Percentiles rank a stretch among this genome's conserved stretches.
Evolutionary conservation across 495 filamentous ascomycete genomes (phyloP).

Genomic region (Aspergillus coremiiformis): DNA sequence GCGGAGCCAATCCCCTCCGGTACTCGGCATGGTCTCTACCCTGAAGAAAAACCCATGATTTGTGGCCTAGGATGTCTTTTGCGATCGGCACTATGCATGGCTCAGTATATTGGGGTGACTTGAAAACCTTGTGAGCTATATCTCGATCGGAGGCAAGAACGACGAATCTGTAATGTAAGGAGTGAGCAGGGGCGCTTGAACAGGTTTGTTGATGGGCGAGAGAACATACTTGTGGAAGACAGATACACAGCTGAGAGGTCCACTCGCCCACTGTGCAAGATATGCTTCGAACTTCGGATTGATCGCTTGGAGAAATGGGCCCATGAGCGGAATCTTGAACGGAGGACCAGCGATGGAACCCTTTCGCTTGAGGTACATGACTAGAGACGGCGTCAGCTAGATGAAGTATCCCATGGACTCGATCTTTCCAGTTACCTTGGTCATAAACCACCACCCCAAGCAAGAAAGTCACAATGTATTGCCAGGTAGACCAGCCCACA

Average conservation of each 20-base stretch:
- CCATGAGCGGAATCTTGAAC: slow-evolving; percentile 83
- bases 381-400: slow-evolving; percentile 37
- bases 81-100: slow-evolving; percentile 90
- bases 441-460: slow-evolving; percentile 26
- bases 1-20: slow-evolving; percentile 78
- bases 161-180: slow-evolving; percentile 59
- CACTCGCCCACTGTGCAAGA: slow-evolving; percentile 76
- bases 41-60: slow-evolving; percentile 91
- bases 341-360: slow-evolving; percentile 71
- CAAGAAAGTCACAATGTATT: slow-evolving; percentile 21
- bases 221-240: slow-evolving; percentile 85
- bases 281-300: slow-evolving; percentile 82
- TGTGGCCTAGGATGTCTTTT: slow-evolving; percentile 76
- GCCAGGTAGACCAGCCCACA: slow-evolving; percentile 19
- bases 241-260: slow-evolving; percentile 82
- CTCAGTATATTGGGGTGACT: slow-evolving; percentile 78
- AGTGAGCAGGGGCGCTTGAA: neutral
- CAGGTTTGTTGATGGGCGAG: neutral
- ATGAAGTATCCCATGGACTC: neutral
- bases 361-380: slow-evolving; percentile 73
- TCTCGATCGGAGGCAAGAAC: slow-evolving; percentile 89
- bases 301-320: slow-evolving; percentile 80
- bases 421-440: slow-evolving; percentile 16
- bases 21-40: slow-evolving; percentile 87
- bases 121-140: slow-evolving; percentile 88